phyloP scores from a whole-genome alignment of 805 yeast genomes.

The Candida hungchunana region DNA sequence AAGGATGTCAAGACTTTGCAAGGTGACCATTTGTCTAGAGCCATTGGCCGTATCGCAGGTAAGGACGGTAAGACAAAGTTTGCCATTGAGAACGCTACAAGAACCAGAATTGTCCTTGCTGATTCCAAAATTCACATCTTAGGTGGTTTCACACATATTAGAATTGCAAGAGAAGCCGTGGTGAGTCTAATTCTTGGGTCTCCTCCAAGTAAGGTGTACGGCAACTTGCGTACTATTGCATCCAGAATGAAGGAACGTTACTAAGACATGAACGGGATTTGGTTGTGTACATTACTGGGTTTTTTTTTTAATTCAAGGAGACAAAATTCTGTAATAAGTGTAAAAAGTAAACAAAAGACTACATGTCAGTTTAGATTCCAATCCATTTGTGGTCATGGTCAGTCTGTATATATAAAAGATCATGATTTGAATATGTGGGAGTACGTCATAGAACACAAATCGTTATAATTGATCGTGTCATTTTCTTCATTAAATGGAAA shows the following conservation, averaged over 20 bases:
- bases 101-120: slow-evolving; percentile 96
- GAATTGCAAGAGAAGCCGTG: slow-evolving; percentile 98
- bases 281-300: too few species aligned
- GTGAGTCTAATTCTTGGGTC: slow-evolving; percentile 93
- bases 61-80: slow-evolving; percentile 98
- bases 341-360: too few species aligned
- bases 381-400: too few species aligned
- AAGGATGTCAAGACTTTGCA: slow-evolving; percentile 94
- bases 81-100: slow-evolving; percentile 96
- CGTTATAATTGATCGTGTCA: too few species aligned
- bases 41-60: slow-evolving; percentile 99
- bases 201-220: slow-evolving; percentile 98
- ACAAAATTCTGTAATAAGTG: too few species aligned
- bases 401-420: too few species aligned
- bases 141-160: slow-evolving; percentile 95
- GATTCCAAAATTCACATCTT: slow-evolving; percentile 94
- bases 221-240: slow-evolving; percentile 94
- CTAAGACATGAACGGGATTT: too few species aligned
- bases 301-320: too few species aligned
- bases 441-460: not conserved
- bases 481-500: not conserved
- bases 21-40: slow-evolving; percentile 97
- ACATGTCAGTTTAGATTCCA: too few species aligned
- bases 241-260: slow-evolving; percentile 96
- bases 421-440: too few species aligned